Conservation (phyloP, 148 eudicot genomes). For the Pharnaceum exiguum region DNA sequence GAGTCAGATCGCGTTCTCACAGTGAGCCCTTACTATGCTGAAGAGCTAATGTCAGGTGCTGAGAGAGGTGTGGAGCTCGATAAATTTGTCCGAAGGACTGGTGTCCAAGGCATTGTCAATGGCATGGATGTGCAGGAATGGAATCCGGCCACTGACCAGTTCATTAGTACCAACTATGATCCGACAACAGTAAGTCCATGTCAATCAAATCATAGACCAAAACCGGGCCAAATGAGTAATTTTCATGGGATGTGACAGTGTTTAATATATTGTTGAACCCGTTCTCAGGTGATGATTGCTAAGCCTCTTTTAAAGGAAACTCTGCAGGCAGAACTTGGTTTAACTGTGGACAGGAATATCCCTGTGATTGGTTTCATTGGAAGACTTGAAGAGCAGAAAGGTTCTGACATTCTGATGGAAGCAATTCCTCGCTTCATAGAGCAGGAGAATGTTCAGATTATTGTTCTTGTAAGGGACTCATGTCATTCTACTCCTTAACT, state of each 20-base stretch:
- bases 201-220: neutral
- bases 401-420: constrained; percentile 86
- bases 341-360: constrained; percentile 64
- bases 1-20: constrained; percentile 62
- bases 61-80: constrained; percentile 85
- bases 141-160: constrained; percentile 72
- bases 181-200: constrained; percentile 50
- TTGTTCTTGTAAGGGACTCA: constrained; percentile 57
- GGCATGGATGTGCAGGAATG: constrained; percentile 95
- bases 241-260: neutral
- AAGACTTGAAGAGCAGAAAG: constrained; percentile 92
- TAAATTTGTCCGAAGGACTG: constrained; percentile 31
- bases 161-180: constrained; percentile 48
- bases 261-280: neutral
- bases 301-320: constrained; percentile 76
- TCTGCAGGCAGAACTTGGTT: constrained; percentile 79
- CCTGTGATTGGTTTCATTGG: constrained; percentile 92
- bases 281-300: constrained; percentile 52
- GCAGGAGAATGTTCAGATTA: constrained; percentile 60
- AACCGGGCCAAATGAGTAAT: neutral
- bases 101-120: constrained; percentile 65
- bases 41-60: constrained; percentile 55
- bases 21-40: constrained; percentile 83
- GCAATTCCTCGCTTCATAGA: constrained; percentile 58
- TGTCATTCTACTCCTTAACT: neutral